Conservation (phyloP, 83 land plant genomes). For the Picea mariana region DNA sequence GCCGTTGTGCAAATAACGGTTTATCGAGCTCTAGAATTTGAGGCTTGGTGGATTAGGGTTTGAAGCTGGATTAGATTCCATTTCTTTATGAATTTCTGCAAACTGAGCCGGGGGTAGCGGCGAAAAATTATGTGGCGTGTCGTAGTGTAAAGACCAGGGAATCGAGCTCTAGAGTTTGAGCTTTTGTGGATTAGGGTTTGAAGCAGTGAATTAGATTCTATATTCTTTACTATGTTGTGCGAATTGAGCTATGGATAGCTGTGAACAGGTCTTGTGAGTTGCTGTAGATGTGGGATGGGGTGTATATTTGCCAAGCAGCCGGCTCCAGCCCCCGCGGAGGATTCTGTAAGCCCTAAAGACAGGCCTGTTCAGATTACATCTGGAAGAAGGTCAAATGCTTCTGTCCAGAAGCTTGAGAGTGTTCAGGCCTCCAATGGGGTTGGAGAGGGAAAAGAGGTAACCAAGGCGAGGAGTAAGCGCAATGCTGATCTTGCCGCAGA, state of each 20-base stretch:
- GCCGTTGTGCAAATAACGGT: not conserved
- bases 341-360: constrained; percentile 2
- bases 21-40: not conserved
- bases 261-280: not conserved
- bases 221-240: too few species aligned
- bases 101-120: too few species aligned
- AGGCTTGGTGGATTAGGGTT: not conserved
- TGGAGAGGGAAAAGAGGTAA: constrained; percentile 1
- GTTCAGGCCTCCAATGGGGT: not conserved
- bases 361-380: not conserved
- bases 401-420: not conserved
- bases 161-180: not conserved
- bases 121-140: not conserved
- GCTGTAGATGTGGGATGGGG: constrained; percentile 22
- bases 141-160: not conserved
- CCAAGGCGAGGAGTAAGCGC: constrained; percentile 7
- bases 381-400: not conserved
- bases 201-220: too few species aligned
- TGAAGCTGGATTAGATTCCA: not conserved
- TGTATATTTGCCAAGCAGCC: constrained; percentile 38
- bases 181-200: too few species aligned
- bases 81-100: too few species aligned
- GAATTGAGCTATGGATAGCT: not conserved
- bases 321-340: not conserved
- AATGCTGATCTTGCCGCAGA: constrained; percentile 3